These are phyloP conservation scores for Geotrichum citri-aurantii DNA, from an alignment of 1,139 yeast genomes.

Conservation along the genomic window DNA sequence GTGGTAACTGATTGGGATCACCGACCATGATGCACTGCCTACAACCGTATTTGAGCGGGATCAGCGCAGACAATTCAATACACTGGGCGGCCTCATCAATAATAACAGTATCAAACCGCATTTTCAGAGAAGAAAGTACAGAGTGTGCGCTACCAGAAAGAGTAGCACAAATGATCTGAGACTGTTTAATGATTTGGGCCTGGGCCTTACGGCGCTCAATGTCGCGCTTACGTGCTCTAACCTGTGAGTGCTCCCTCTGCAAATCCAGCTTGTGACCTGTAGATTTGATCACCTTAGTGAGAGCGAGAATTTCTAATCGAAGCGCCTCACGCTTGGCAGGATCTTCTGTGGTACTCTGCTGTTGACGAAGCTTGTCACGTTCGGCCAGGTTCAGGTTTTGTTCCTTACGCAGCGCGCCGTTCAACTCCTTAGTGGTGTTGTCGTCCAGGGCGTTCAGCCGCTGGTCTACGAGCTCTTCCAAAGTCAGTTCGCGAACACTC, in stretches of 20 bases:
- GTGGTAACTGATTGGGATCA: slow-evolving; percentile 97
- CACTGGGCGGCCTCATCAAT: slow-evolving; percentile 98
- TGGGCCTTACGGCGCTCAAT: slow-evolving; percentile 71
- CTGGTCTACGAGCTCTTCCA: slow-evolving; percentile 80
- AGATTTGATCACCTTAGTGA: slow-evolving; percentile 57
- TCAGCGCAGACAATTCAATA: slow-evolving; percentile 86
- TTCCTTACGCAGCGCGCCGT: slow-evolving; percentile 47
- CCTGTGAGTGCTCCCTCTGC: slow-evolving; percentile 52
- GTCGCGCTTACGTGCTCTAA: slow-evolving; percentile 61
- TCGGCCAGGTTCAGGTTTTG: slow-evolving; percentile 49
- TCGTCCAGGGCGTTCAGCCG: slow-evolving; percentile 47
- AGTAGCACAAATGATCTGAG: slow-evolving; percentile 88
- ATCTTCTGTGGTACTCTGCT: slow-evolving; percentile 32
- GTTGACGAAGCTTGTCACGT: slow-evolving; percentile 45
- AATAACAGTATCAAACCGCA: slow-evolving; percentile 85
- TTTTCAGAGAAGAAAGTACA: slow-evolving; percentile 64
- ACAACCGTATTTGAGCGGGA: slow-evolving; percentile 91
- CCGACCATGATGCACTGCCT: slow-evolving; percentile 95
- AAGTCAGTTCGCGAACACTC: slow-evolving; percentile 73
- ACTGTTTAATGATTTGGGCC: slow-evolving; percentile 62
- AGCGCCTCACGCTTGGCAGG: slow-evolving; percentile 26
- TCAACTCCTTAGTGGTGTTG: slow-evolving; percentile 36
- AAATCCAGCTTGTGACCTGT: slow-evolving; percentile 70
- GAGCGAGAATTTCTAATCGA: slow-evolving; percentile 39
- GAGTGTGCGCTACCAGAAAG: slow-evolving; percentile 94